A percentile compares a stretch with the other conserved stretches of the same genome.
These are phyloP conservation scores for Salvia sclarea DNA, from an alignment of 305 asterid genomes.

Conservation along the genomic window DNA sequence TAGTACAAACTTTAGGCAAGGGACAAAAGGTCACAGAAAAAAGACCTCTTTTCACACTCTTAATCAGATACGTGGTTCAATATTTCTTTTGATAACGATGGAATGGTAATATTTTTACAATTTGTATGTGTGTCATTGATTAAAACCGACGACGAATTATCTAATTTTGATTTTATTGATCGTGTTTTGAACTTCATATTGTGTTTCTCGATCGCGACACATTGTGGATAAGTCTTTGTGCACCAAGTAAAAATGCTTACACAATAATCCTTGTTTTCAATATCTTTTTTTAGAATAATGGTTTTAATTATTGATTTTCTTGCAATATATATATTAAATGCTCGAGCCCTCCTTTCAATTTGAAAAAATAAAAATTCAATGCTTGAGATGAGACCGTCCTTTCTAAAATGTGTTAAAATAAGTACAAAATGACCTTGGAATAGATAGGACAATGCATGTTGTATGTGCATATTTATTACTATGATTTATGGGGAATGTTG, in stretches of 20 bases:
- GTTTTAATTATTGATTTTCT: too few relatives aligned
- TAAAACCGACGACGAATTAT: background rate
- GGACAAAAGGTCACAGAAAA: constrained; percentile 7
- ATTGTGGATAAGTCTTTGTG: background rate
- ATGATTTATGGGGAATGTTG: background rate
- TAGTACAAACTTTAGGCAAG: background rate
- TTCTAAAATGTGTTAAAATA: too few relatives aligned
- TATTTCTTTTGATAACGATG: constrained; percentile 22
- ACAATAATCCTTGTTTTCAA: background rate
- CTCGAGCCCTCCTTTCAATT: too few relatives aligned
- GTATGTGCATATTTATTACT: background rate
- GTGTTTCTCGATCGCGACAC: background rate
- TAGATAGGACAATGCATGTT: too few relatives aligned
- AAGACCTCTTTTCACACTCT: background rate
- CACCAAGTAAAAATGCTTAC: background rate
- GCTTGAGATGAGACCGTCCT: too few relatives aligned
- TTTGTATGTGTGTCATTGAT: background rate
- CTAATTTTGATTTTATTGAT: background rate
- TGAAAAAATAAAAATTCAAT: too few relatives aligned
- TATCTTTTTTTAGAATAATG: too few relatives aligned
- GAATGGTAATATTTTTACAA: background rate
- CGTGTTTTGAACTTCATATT: background rate
- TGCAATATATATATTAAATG: too few relatives aligned
- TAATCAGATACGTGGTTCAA: constrained; percentile 17
- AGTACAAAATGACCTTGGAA: background rate